A percentile compares a stretch with the other conserved stretches of the same genome.
phyloP scores from a whole-genome alignment of 2,329 filamentous ascomycete species.

The Hypomyces perniciosus region DNA sequence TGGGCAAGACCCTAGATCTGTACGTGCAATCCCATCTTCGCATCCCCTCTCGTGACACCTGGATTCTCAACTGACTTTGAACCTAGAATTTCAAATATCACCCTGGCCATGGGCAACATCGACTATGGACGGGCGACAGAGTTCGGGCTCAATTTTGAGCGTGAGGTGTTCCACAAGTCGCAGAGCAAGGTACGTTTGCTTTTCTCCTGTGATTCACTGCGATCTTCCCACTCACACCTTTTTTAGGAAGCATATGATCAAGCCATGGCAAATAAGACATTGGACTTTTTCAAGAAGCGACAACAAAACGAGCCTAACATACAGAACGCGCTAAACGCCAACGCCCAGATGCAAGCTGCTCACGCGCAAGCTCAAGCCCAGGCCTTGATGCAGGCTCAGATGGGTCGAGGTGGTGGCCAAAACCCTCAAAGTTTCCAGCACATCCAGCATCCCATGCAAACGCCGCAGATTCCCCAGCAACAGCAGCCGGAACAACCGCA shows the following conservation, averaged over 20 bases:
- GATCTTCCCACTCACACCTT: background rate
- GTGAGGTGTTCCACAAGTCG: constrained; percentile 40
- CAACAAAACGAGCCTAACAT: constrained; percentile 44
- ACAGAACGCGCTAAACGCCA: constrained; percentile 45
- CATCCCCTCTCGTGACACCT: background rate
- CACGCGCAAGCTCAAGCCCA: constrained; percentile 34
- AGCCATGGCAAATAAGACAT: constrained; percentile 38
- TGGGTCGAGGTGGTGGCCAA: constrained; percentile 46
- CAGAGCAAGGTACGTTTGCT: constrained; percentile 40
- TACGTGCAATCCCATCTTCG: constrained; percentile 23
- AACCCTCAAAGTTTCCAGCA: constrained; percentile 49
- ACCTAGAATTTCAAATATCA: constrained; percentile 45
- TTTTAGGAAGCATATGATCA: constrained; percentile 45
- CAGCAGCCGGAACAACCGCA: constrained; percentile 33
- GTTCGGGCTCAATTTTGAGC: constrained; percentile 42
- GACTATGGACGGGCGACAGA: constrained; percentile 38
- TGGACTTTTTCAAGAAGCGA: constrained; percentile 46
- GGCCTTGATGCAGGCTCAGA: constrained; percentile 47
- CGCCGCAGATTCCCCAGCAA: constrained; percentile 23
- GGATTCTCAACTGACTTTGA: background rate
- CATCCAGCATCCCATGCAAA: constrained; percentile 49
- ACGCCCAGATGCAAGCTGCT: constrained; percentile 33
- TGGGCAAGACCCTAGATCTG: constrained; percentile 39
- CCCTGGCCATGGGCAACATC: constrained; percentile 37
- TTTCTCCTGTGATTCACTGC: background rate